A percentile compares a stretch with the other conserved stretches of the same genome.
Evolutionary conservation across 192 early-diverging fungal genomes (phyloP).

Genomic region (Pilaira anomala): DNA sequence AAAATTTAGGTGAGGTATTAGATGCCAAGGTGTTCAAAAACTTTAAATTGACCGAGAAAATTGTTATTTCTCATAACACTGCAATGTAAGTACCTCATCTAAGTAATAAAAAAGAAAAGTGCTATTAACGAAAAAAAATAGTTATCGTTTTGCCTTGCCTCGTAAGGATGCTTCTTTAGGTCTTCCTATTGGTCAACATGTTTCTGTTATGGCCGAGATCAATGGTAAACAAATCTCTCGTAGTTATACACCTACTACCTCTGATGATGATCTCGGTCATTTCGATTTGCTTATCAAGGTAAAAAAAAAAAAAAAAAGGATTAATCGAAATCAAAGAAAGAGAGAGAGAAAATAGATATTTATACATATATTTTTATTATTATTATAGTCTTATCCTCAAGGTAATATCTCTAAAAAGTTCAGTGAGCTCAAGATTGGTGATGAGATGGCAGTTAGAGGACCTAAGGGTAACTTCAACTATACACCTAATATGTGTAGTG

Average conservation of each 20-base stretch:
- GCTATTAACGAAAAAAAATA: slow-evolving; percentile 14
- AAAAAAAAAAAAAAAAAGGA: slow-evolving; percentile 7
- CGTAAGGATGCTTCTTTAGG: slow-evolving; percentile 63
- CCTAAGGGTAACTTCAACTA: slow-evolving; percentile 91
- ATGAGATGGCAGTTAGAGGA: slow-evolving; percentile 73
- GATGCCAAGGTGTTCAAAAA: slow-evolving; percentile 69
- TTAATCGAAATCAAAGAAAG: neutral
- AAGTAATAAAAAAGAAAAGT: neutral
- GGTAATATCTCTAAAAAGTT: slow-evolving; percentile 81
- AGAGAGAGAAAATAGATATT: too few relatives aligned
- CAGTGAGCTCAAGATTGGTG: slow-evolving; percentile 65
- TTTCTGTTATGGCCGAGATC: slow-evolving; percentile 81
- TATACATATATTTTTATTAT: neutral
- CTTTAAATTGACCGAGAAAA: slow-evolving; percentile 77
- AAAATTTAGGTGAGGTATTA: slow-evolving; percentile 58
- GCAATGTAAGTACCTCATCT: slow-evolving; percentile 58
- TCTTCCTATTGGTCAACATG: slow-evolving; percentile 93
- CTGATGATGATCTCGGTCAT: slow-evolving; percentile 78
- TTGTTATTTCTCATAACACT: slow-evolving; percentile 76
- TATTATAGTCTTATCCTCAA: slow-evolving; percentile 67
- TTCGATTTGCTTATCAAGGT: slow-evolving; percentile 94
- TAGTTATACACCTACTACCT: slow-evolving; percentile 89
- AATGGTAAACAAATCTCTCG: slow-evolving; percentile 80
- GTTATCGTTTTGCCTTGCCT: slow-evolving; percentile 85
- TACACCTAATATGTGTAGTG: slow-evolving; percentile 71